Percentiles rank a stretch among this genome's conserved stretches.
Evolutionary conservation across 2,329 filamentous ascomycete genomes (phyloP).

Genomic region (Fusarium decemcellulare): DNA sequence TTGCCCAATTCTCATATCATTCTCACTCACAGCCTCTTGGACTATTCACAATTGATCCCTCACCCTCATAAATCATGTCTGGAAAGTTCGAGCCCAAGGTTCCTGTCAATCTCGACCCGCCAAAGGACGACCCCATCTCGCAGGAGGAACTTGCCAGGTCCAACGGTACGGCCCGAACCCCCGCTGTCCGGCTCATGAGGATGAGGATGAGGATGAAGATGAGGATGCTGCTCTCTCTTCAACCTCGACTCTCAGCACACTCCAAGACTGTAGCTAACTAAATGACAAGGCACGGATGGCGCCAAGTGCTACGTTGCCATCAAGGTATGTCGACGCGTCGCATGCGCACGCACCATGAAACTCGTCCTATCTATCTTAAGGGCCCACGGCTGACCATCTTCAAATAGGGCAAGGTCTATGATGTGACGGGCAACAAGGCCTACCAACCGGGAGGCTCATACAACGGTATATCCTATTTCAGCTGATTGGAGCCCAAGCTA

Average conservation of each 20-base stretch:
- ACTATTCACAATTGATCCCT: neutral
- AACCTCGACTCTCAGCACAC: neutral
- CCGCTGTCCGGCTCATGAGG: neutral
- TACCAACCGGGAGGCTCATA: conserved; percentile 90
- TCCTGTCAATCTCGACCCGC: conserved; percentile 82
- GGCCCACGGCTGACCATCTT: conserved; percentile 23
- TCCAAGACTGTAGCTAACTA: conserved; percentile 36
- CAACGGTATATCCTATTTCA: conserved; percentile 73
- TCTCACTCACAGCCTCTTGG: neutral
- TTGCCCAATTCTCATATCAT: neutral
- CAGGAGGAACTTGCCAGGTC: conserved; percentile 83
- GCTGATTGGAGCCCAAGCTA: neutral
- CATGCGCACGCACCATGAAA: conserved; percentile 6
- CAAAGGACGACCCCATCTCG: conserved; percentile 91
- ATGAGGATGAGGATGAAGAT: neutral
- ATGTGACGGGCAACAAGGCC: conserved; percentile 90
- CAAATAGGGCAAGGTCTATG: conserved; percentile 87
- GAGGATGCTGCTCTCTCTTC: neutral
- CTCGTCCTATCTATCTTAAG: conserved; percentile 5
- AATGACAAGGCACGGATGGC: conserved; percentile 71
- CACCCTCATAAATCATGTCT: conserved; percentile 58
- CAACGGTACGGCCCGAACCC: conserved; percentile 75
- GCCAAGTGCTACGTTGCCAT: conserved; percentile 78
- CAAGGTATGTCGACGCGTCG: conserved; percentile 63
- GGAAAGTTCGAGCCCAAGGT: conserved; percentile 84